Percentiles rank a stretch among this genome's conserved stretches.
These are phyloP conservation scores for Colletotrichum tabaci DNA, from an alignment of 2,329 filamentous ascomycete genomes.

Conservation along the genomic window DNA sequence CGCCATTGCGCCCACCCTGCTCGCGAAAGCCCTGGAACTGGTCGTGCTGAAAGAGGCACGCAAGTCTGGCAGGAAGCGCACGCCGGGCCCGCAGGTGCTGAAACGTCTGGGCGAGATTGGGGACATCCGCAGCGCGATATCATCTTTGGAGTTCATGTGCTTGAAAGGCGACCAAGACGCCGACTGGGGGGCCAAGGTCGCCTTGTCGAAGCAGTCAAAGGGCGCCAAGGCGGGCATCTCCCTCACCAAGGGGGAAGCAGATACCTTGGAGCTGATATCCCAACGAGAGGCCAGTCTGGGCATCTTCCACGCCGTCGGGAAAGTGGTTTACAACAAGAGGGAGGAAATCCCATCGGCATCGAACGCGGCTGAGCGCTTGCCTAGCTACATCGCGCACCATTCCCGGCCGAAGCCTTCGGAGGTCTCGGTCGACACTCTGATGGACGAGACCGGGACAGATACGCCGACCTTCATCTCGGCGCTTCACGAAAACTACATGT, in stretches of 20 bases:
- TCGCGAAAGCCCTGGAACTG: conserved; percentile 86
- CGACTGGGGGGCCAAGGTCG: conserved; percentile 82
- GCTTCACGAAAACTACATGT: conserved; percentile 92
- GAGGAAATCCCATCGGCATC: conserved; percentile 65
- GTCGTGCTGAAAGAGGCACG: conserved; percentile 89
- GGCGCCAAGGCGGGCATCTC: conserved; percentile 67
- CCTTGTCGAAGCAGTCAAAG: conserved; percentile 79
- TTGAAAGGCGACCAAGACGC: conserved; percentile 82
- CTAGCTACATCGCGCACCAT: conserved; percentile 69
- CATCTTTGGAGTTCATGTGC: conserved; percentile 92
- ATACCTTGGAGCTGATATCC: conserved; percentile 85
- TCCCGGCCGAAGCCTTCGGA: conserved; percentile 75
- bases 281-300: conserved; percentile 91
- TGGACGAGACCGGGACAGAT: conserved; percentile 94
- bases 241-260: conserved; percentile 83
- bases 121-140: conserved; percentile 93
- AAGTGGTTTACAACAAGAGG: conserved; percentile 96
- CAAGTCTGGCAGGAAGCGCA: conserved; percentile 80
- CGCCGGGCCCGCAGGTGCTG: conserved; percentile 84
- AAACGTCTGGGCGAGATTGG: conserved; percentile 87
- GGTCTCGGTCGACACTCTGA: conserved; percentile 80
- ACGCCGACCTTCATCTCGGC: conserved; percentile 91
- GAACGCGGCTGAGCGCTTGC: conserved; percentile 68
- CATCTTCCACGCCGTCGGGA: conserved; percentile 96
- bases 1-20: conserved; percentile 86